Evolutionary conservation across 1,284 basidiomycete species (phyloP), one percentile per base, ranked within the genome.

Genomic region (Cryptococcus depauperatus): DNA sequence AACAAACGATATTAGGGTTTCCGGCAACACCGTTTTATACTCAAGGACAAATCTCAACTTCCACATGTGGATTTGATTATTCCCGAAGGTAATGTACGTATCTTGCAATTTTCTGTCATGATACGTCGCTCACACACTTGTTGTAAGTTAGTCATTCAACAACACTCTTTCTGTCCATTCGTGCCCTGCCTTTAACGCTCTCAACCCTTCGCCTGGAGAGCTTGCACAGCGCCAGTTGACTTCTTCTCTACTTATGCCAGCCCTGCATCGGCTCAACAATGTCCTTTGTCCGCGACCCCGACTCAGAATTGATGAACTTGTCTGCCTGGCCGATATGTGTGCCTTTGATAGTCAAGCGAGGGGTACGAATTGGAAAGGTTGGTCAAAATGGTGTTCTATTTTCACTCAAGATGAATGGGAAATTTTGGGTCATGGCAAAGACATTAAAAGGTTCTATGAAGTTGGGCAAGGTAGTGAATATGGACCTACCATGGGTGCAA

Each of bases 401-500:
- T 88, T 90, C 62, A 65, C 66, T 0, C 43, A 61, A 8, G 61
- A 74, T 0, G 82, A 84, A 42, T 87, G 82, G 62, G 70, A 71
- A 16, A 73, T 72, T 1, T 82, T 80, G 53, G 81, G 83, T 46
- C 86, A 90, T 66, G 76, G 71, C 33, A 76, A 76, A 4, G 85
- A 90, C 61, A 67, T 90, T 8, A 77, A 79, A 58, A 84, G 88
- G 64, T 90, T 79, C 67, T 88, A 90, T 62, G 74, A 58, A 22
- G 61, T 66, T n/a, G 64, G 65, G 23, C 50, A 58, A 71, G 39
- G 84, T 74, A 43, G 85, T 80, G 47, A 46, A 34, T 79, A 84
- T 52, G 84, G 84, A 4, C 23, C 42, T 4, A 53, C 51, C 4
- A 47, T 55, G 49, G 55, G 49, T 11, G 49, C 49, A 27, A 43